Conservation (phyloP, 306 rosid species). For the Cicer yamashitae region DNA sequence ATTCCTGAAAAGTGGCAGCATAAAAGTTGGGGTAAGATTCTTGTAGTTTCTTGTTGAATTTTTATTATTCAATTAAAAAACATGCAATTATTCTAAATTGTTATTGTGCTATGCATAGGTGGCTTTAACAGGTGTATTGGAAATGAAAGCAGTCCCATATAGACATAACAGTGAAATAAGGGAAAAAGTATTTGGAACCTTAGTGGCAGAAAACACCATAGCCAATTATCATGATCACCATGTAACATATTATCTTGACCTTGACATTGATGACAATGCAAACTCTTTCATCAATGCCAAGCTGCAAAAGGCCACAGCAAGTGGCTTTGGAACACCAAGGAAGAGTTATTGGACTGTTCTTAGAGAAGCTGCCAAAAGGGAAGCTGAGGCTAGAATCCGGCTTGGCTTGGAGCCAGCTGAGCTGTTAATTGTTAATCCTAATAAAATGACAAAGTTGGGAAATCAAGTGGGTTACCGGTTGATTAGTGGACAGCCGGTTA, state of each 20-base stretch:
- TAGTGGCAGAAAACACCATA: slow-evolving; percentile 72
- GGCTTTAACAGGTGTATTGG: slow-evolving; percentile 74
- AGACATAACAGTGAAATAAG: slow-evolving; percentile 50
- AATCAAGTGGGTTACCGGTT: slow-evolving; percentile 82
- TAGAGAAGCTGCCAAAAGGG: slow-evolving; percentile 60
- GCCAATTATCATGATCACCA: slow-evolving; percentile 78
- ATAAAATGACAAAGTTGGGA: slow-evolving; percentile 62
- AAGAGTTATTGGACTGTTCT: slow-evolving; percentile 81
- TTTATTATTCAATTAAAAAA: too few relatives aligned
- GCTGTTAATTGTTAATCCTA: slow-evolving; percentile 70
- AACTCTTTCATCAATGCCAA: slow-evolving; percentile 76
- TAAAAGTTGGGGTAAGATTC: slow-evolving; percentile 79
- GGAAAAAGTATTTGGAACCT: slow-evolving; percentile 57
- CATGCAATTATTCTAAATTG: neutral
- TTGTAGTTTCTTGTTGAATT: neutral
- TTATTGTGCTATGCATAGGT: slow-evolving; percentile 54
- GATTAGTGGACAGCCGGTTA: slow-evolving; percentile 60
- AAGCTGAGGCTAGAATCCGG: slow-evolving; percentile 64
- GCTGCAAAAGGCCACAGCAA: slow-evolving; percentile 44
- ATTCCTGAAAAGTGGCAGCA: slow-evolving; percentile 70
- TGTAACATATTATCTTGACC: slow-evolving; percentile 77
- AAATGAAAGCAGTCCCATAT: slow-evolving; percentile 68
- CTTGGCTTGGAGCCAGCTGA: slow-evolving; percentile 70
- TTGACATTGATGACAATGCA: slow-evolving; percentile 67
- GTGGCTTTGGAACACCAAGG: slow-evolving; percentile 54